phyloP scores from a whole-genome alignment of 2,329 filamentous ascomycete genomes.

The Penicillium hesseltinei region DNA sequence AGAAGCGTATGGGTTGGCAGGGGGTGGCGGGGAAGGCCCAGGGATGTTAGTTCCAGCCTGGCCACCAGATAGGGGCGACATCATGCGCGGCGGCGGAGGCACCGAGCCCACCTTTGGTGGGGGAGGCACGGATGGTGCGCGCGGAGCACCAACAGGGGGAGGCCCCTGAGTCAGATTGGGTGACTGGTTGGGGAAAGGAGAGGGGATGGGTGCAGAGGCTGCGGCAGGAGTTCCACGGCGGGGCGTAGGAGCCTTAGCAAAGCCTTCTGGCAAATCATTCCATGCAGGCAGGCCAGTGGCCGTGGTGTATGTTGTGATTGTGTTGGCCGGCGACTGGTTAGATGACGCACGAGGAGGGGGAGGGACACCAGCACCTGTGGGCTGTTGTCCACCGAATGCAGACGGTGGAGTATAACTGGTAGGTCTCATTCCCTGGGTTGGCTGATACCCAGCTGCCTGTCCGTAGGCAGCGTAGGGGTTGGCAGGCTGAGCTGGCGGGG shows the following conservation, averaged over 20 bases:
- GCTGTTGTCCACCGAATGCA: slow-evolving; percentile 48
- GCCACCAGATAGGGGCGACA: slow-evolving; percentile 64
- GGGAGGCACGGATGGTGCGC: slow-evolving; percentile 71
- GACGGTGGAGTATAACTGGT: slow-evolving; percentile 43
- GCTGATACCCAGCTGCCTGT: slow-evolving; percentile 55
- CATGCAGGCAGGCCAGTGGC: slow-evolving; percentile 74
- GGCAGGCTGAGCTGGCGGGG: slow-evolving; percentile 12
- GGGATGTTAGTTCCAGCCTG: slow-evolving; percentile 59
- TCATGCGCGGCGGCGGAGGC: slow-evolving; percentile 63
- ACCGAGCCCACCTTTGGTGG: slow-evolving; percentile 73
- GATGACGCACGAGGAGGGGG: slow-evolving; percentile 65
- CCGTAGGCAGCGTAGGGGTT: slow-evolving; percentile 40
- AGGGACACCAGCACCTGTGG: slow-evolving; percentile 48
- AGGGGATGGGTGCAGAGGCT: slow-evolving; percentile 60
- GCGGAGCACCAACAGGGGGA: slow-evolving; percentile 58
- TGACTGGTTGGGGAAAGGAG: slow-evolving; percentile 71
- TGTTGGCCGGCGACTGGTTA: slow-evolving; percentile 60
- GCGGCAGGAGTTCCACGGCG: slow-evolving; percentile 72
- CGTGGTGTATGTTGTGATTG: slow-evolving; percentile 63
- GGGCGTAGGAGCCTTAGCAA: slow-evolving; percentile 69
- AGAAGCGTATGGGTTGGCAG: slow-evolving; percentile 41
- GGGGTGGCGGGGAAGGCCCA: slow-evolving; percentile 54
- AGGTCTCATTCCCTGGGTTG: slow-evolving; percentile 42
- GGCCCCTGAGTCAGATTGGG: slow-evolving; percentile 40
- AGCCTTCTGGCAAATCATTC: slow-evolving; percentile 88